These are phyloP conservation scores for Gastrolobium bilobum DNA, from an alignment of 306 rosid species.

Conservation along the genomic window DNA sequence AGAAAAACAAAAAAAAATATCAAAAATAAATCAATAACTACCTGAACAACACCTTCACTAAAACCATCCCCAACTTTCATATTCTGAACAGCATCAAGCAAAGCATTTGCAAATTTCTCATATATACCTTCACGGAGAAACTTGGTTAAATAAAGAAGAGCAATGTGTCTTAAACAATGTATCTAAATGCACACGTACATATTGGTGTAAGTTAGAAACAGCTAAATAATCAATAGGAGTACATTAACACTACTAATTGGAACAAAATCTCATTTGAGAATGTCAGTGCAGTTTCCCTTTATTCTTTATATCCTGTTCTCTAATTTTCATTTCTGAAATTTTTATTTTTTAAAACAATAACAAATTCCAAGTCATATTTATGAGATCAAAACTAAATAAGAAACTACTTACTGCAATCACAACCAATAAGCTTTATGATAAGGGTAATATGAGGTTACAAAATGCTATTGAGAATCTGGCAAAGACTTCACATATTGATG, in stretches of 20 bases:
- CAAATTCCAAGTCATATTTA: slow-evolving; percentile 12
- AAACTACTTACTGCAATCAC: slow-evolving; percentile 23
- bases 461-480: slow-evolving; percentile 25
- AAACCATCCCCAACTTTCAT: slow-evolving; percentile 97
- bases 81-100: slow-evolving; percentile 76
- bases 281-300: slow-evolving; percentile 1
- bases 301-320: slow-evolving; percentile 12
- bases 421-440: slow-evolving; percentile 11
- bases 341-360: background rate
- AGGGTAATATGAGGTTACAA: slow-evolving; percentile 21
- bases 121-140: slow-evolving; percentile 72
- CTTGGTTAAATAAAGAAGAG: slow-evolving; percentile 12
- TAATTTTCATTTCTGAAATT: slow-evolving; percentile 18
- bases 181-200: slow-evolving; percentile 40
- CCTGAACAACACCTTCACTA: slow-evolving; percentile 90
- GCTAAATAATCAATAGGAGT: slow-evolving; percentile 25
- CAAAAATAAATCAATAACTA: slow-evolving; percentile 38
- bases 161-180: slow-evolving; percentile 9
- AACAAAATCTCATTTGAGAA: slow-evolving; percentile 28
- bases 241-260: slow-evolving; percentile 33
- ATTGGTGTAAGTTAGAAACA: slow-evolving; percentile 9
- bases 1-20: slow-evolving; percentile 21
- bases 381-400: slow-evolving; percentile 25
- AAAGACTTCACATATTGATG: slow-evolving; percentile 10
- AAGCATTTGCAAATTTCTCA: slow-evolving; percentile 80